A percentile compares a stretch with the other conserved stretches of the same genome.
phyloP scores from a whole-genome alignment of 2,329 filamentous ascomycete genomes.

The Aspergillus latus region DNA sequence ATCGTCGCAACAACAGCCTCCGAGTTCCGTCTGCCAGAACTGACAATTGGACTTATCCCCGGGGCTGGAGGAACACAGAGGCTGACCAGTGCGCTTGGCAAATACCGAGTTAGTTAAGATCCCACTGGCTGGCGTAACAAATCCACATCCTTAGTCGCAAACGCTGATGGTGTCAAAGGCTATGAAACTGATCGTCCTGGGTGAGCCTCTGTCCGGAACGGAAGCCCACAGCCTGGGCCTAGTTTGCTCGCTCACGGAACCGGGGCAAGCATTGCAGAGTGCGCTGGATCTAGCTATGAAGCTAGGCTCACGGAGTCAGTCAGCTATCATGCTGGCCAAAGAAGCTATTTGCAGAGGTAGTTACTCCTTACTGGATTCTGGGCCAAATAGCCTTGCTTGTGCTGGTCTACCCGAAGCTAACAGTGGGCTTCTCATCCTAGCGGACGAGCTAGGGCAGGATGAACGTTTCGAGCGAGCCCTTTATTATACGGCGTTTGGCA shows the following conservation, averaged over 20 bases:
- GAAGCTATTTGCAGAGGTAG: slow-evolving; percentile 14
- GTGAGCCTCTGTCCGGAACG: slow-evolving; percentile 6
- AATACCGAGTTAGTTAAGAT: slow-evolving; percentile 9
- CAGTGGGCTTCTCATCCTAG: background rate
- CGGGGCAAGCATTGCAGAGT: background rate
- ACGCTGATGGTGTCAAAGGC: background rate
- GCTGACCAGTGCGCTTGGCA: slow-evolving; percentile 9
- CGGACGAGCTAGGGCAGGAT: slow-evolving; percentile 11
- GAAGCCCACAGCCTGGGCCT: slow-evolving; percentile 7
- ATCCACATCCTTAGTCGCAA: too few species aligned
- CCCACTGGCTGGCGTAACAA: background rate
- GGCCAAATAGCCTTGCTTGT: too few species aligned
- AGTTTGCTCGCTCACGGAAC: slow-evolving; percentile 3
- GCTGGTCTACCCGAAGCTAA: too few species aligned
- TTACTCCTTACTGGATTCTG: background rate
- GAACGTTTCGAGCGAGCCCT: slow-evolving; percentile 9
- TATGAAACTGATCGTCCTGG: slow-evolving; percentile 14
- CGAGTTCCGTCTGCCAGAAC: slow-evolving; percentile 11
- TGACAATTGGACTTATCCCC: slow-evolving; percentile 13
- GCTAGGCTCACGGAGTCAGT: slow-evolving; percentile 6
- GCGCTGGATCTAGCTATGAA: slow-evolving; percentile 7
- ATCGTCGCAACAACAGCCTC: slow-evolving; percentile 4
- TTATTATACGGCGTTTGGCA: slow-evolving; percentile 13
- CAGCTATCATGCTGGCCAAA: slow-evolving; percentile 10
- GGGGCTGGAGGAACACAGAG: slow-evolving; percentile 16